phyloP scores from a whole-genome alignment of 176 grass and related monocot species.

The Lolium perenne region DNA sequence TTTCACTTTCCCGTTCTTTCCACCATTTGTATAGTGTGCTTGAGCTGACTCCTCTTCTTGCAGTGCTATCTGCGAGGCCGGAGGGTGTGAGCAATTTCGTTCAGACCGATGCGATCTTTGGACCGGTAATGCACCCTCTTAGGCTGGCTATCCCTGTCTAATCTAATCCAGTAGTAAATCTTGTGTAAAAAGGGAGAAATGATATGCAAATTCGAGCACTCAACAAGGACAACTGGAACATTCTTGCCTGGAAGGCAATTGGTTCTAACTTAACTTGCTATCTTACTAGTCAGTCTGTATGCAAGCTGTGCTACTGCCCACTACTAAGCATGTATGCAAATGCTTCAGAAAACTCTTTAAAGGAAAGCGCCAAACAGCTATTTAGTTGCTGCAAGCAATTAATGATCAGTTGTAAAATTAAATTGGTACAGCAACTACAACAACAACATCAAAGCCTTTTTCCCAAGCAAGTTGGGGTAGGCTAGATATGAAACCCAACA shows the following conservation, averaged over 20 bases:
- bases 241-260: background rate
- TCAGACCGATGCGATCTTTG: constrained; percentile 65
- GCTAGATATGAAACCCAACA: too few species aligned
- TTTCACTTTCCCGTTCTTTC: background rate
- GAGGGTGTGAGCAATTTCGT: constrained; percentile 87
- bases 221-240: background rate
- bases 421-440: background rate
- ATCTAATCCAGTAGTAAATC: constrained; percentile 17
- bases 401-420: background rate
- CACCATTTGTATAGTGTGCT: background rate
- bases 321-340: background rate
- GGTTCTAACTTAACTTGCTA: background rate
- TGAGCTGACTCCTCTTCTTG: constrained; percentile 33
- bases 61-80: constrained; percentile 81
- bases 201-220: background rate
- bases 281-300: constrained; percentile 10
- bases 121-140: constrained; percentile 56
- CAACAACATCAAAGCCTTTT: too few species aligned
- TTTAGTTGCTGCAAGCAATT: background rate
- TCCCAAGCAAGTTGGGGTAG: too few species aligned
- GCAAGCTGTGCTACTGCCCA: background rate
- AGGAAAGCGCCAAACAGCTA: background rate
- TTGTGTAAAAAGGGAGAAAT: constrained; percentile 14
- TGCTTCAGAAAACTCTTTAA: background rate
- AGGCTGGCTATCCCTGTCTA: background rate